Evolutionary conservation across 176 grass and related monocot species (phyloP).

Genomic region (Oryza punctata): DNA sequence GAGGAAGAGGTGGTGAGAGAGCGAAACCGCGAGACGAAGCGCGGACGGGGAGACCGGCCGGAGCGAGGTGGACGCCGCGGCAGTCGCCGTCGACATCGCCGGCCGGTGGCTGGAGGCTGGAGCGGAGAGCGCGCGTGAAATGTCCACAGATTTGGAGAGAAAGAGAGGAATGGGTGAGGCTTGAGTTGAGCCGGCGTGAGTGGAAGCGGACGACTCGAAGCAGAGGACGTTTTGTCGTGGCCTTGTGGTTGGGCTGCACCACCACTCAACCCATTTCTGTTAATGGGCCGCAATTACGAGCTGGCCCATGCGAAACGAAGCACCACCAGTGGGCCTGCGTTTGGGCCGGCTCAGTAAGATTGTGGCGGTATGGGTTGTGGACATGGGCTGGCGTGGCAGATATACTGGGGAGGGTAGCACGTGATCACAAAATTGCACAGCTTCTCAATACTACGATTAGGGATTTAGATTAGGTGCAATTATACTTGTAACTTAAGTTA

Average conservation of each 20-base stretch:
- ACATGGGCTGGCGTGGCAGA: no score
- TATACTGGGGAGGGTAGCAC: no score
- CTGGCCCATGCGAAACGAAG: no score
- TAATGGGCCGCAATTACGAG: background rate
- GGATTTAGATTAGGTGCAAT: no score
- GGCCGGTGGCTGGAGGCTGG: background rate
- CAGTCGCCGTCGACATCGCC: conserved; percentile 15
- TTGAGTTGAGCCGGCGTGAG: background rate
- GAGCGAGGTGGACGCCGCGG: conserved; percentile 26
- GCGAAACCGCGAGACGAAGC: conserved; percentile 18
- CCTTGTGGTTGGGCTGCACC: background rate
- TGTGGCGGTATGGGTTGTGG: no score
- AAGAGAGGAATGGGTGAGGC: background rate
- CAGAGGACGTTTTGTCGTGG: background rate
- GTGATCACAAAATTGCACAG: no score
- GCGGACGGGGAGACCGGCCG: background rate
- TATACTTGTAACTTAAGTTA: no score
- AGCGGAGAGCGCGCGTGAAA: background rate
- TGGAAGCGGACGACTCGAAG: background rate
- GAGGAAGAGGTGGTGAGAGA: background rate
- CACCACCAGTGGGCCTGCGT: no score
- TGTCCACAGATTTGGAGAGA: conserved; percentile 25
- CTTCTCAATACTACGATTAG: no score
- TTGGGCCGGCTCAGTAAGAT: no score
- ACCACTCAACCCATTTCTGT: background rate